phyloP scores from a whole-genome alignment of 768 basidiomycete species.

The Boletus pseudo-olivaceus region DNA sequence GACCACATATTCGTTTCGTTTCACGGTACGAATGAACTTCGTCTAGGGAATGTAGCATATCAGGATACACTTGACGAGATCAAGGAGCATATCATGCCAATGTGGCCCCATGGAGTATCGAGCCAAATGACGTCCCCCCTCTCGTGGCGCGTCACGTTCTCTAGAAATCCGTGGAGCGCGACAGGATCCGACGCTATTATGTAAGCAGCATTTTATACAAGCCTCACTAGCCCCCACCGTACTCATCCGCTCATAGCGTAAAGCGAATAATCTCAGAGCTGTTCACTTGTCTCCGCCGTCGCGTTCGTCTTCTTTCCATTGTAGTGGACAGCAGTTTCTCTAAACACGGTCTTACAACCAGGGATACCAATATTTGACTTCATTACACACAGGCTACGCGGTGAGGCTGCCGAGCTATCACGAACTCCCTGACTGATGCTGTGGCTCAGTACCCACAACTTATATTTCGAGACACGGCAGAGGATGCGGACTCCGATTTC shows the following conservation, averaged over 20 bases:
- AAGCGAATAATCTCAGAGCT: constrained; percentile 58
- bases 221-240: constrained; percentile 1
- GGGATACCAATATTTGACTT: constrained; percentile 71
- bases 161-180: constrained; percentile 65
- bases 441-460: constrained; percentile 53
- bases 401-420: constrained; percentile 34
- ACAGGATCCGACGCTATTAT: constrained; percentile 49
- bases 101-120: constrained; percentile 67
- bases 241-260: constrained; percentile 41
- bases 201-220: constrained; percentile 35
- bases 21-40: constrained; percentile 60
- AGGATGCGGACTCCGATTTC: constrained; percentile 51
- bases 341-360: constrained; percentile 27
- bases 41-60: constrained; percentile 41
- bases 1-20: constrained; percentile 75
- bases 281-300: constrained; percentile 55
- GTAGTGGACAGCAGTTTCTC: constrained; percentile 5
- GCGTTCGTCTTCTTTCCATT: constrained; percentile 39
- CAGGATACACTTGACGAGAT: constrained; percentile 61
- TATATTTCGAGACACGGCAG: constrained; percentile 55
- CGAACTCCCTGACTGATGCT: constrained; percentile 7
- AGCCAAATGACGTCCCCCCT: constrained; percentile 37
- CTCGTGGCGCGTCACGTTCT: constrained; percentile 61
- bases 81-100: constrained; percentile 49
- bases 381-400: constrained; percentile 52